phyloP scores from a whole-genome alignment of 2,329 filamentous ascomycete species.

The Fusarium xylarioides region DNA sequence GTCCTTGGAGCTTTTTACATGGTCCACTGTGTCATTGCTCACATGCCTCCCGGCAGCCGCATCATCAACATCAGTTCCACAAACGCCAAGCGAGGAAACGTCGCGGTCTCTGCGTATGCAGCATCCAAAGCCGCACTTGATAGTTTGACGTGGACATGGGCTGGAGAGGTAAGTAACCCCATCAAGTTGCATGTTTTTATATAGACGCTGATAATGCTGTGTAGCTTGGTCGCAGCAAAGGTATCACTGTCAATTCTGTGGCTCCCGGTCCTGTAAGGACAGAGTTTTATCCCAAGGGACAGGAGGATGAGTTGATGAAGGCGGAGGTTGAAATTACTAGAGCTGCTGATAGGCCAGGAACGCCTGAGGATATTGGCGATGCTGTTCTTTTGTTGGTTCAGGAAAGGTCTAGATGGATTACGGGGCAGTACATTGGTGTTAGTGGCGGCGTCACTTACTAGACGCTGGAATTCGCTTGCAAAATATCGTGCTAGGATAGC shows the following conservation, averaged over 20 bases:
- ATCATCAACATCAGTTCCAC: constrained; percentile 41
- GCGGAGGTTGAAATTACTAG: constrained; percentile 40
- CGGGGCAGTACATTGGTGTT: constrained; percentile 17
- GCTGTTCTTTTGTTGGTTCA: constrained; percentile 31
- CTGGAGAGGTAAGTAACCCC: constrained; percentile 43
- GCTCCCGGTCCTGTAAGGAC: constrained; percentile 52
- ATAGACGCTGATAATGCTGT: background rate
- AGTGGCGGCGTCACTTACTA: constrained; percentile 8
- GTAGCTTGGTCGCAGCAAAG: constrained; percentile 48
- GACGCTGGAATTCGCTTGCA: accelerated
- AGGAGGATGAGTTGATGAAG: constrained; percentile 30
- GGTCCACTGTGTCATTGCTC: constrained; percentile 45
- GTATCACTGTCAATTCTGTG: constrained; percentile 56
- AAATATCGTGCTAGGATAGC: background rate
- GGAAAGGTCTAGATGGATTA: constrained; percentile 29
- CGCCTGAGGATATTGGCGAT: constrained; percentile 53
- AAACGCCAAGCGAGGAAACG: constrained; percentile 26
- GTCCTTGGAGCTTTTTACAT: constrained; percentile 48
- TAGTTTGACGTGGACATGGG: constrained; percentile 46
- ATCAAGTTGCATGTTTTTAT: accelerated
- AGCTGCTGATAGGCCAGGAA: constrained; percentile 48
- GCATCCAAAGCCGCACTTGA: constrained; percentile 49
- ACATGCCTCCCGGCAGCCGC: constrained; percentile 48
- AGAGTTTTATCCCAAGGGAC: constrained; percentile 39
- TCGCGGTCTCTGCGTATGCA: constrained; percentile 25